phyloP scores from a whole-genome alignment of 2,329 filamentous ascomycete genomes.

The Myrmaecium sp. region DNA sequence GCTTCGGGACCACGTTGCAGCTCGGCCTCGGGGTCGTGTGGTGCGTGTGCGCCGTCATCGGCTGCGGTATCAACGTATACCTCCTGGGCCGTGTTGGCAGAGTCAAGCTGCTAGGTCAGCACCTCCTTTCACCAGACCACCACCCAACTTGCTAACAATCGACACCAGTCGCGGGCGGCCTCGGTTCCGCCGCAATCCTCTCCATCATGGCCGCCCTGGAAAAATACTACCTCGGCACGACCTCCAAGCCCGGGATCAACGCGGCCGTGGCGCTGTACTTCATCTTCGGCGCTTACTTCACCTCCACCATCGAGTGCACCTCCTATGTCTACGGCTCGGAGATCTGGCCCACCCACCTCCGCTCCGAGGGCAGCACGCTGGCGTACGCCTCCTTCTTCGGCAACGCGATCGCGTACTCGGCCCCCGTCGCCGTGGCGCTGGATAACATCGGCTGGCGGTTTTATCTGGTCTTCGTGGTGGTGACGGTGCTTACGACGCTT shows the following conservation, averaged over 20 bases:
- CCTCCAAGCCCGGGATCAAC: constrained; percentile 9
- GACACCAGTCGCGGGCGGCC: constrained; percentile 7
- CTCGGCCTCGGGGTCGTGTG: constrained; percentile 14
- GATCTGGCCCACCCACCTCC: constrained; percentile 18
- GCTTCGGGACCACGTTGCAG: constrained; percentile 12
- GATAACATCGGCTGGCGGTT: constrained; percentile 16
- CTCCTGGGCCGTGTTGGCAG: constrained; percentile 14
- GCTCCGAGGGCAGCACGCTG: constrained; percentile 9
- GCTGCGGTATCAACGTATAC: constrained; percentile 12
- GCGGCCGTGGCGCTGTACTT: constrained; percentile 7
- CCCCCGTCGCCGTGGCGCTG: constrained; percentile 7
- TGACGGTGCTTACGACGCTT: constrained; percentile 10
- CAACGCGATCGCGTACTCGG: constrained; percentile 9
- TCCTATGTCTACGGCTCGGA: constrained; percentile 17
- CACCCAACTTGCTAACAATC: neutral
- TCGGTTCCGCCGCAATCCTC: constrained; percentile 9
- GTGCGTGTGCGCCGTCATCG: constrained; percentile 11
- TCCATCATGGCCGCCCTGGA: constrained; percentile 9
- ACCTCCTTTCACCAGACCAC: too few relatives aligned
- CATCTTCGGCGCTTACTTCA: constrained; percentile 8
- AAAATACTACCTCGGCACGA: constrained; percentile 10
- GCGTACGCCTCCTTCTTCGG: constrained; percentile 11
- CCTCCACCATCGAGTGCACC: constrained; percentile 12
- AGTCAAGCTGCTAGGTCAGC: constrained; percentile 7
- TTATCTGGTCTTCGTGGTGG: constrained; percentile 13